A percentile compares a stretch with the other conserved stretches of the same genome.
Conservation (phyloP, 2,329 filamentous ascomycete genomes). For the Fusarium protoensiforme region DNA sequence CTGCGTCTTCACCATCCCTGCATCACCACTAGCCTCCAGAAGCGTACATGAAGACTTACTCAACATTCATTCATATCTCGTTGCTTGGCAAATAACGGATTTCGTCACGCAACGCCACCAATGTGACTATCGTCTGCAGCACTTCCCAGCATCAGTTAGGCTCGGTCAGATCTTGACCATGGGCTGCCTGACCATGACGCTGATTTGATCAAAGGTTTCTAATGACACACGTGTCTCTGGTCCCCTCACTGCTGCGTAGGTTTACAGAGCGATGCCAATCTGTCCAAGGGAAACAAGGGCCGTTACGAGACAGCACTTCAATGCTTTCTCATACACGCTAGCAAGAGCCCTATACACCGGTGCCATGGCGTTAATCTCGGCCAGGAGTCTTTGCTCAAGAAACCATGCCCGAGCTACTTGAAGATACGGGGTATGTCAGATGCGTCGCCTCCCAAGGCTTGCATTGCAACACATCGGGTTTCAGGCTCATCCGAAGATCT, state of each 20-base stretch:
- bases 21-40: conserved; percentile 9
- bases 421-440: not conserved
- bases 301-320: not conserved
- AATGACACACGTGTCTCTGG: conserved; percentile 22
- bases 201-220: conserved; percentile 16
- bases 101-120: conserved; percentile 29
- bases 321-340: not conserved
- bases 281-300: not conserved
- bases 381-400: not conserved
- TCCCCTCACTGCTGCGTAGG: conserved; percentile 11
- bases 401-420: not conserved
- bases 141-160: conserved; percentile 33
- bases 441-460: not conserved
- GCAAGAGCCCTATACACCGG: not conserved
- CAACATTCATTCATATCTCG: conserved; percentile 3
- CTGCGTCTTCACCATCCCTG: conserved; percentile 14
- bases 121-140: conserved; percentile 27
- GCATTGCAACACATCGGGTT: not conserved
- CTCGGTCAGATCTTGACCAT: conserved; percentile 15
- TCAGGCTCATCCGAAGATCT: not conserved
- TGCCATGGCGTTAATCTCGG: not conserved
- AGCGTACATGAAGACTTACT: conserved; percentile 6
- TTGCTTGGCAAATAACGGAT: conserved; percentile 18
- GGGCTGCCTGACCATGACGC: conserved; percentile 12
- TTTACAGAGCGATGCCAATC: not conserved